These are phyloP conservation scores for Arthrobotrys iridis DNA, from an alignment of 2,329 filamentous ascomycete genomes.

Conservation along the genomic window DNA sequence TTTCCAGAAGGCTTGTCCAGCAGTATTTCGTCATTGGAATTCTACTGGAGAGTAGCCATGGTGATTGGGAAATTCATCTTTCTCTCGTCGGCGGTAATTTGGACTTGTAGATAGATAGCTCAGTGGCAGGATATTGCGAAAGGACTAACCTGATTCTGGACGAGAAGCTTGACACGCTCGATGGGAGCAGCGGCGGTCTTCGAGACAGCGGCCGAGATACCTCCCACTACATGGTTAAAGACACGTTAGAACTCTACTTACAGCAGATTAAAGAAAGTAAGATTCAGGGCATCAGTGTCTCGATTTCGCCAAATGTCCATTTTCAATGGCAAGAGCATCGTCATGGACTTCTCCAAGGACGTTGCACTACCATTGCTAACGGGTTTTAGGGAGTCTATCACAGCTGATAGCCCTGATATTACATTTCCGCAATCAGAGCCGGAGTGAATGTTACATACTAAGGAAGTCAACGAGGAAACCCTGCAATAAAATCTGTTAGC, in stretches of 20 bases:
- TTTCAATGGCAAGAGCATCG: conserved; percentile 1
- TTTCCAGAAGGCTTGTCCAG: conserved; percentile 37
- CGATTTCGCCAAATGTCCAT: conserved; percentile 19
- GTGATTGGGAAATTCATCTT: not conserved
- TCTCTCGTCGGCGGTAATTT: not conserved
- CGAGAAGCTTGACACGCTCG: conserved; percentile 99
- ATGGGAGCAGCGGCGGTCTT: conserved; percentile 99
- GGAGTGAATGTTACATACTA: conserved; percentile 39
- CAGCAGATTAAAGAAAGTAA: conserved; percentile 49
- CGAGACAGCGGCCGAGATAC: conserved; percentile 99
- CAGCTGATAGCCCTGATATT: conserved; percentile 22
- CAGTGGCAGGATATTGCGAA: not conserved
- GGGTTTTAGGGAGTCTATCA: conserved; percentile 4
- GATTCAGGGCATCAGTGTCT: conserved; percentile 1
- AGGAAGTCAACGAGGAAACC: conserved; percentile 54
- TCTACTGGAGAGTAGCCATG: not conserved
- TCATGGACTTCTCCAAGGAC: conserved; percentile 73
- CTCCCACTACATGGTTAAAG: conserved; percentile 78
- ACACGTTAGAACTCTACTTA: conserved; percentile 50
- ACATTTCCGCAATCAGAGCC: not conserved
- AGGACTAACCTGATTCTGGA: conserved; percentile 96
- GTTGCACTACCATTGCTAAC: conserved; percentile 97
- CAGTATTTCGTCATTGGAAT: conserved; percentile 42
- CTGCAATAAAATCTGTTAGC: conserved; percentile 24
- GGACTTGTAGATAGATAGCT: not conserved